Conservation (phyloP, 1,284 basidiomycete genomes). For the Ceratobasidium sp. region DNA sequence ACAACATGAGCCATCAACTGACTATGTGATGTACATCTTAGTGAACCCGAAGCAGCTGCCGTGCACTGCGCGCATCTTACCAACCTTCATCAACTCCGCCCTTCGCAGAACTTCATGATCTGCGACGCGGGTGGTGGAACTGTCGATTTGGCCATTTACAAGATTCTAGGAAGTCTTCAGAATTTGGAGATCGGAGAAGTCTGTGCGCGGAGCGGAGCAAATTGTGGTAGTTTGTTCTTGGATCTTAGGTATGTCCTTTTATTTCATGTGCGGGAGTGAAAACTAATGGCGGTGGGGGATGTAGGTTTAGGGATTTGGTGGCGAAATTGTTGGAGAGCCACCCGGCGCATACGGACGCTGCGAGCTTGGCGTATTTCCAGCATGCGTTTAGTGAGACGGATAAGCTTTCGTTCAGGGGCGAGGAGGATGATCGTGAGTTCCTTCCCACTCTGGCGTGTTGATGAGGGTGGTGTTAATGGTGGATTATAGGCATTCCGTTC, state of each 20-base stretch:
- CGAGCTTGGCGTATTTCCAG: constrained; percentile 84
- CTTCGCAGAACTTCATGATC: constrained; percentile 80
- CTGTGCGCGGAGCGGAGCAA: constrained; percentile 81
- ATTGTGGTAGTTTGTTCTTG: constrained; percentile 83
- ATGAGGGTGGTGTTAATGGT: constrained; percentile 4
- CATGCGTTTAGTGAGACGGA: constrained; percentile 87
- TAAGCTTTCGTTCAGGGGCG: constrained; percentile 75
- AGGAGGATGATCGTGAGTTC: constrained; percentile 72
- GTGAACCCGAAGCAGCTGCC: constrained; percentile 85
- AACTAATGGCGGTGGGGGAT: background rate
- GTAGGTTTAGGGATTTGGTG: constrained; percentile 74
- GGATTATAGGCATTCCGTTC: constrained; percentile 72
- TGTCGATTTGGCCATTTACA: constrained; percentile 78
- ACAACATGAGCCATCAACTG: no score
- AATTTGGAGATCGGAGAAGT: constrained; percentile 86
- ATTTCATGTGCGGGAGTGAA: background rate
- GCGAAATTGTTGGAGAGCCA: constrained; percentile 74
- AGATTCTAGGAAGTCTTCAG: constrained; percentile 77
- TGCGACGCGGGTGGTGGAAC: constrained; percentile 86
- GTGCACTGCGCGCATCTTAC: constrained; percentile 83
- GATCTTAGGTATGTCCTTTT: constrained; percentile 63
- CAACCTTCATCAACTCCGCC: constrained; percentile 75
- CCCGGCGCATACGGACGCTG: constrained; percentile 78
- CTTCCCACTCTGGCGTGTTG: background rate
- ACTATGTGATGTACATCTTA: constrained; percentile 47